These are phyloP conservation scores for Eutrema salsugineum DNA, from an alignment of 441 rosid species.

Conservation along the genomic window DNA sequence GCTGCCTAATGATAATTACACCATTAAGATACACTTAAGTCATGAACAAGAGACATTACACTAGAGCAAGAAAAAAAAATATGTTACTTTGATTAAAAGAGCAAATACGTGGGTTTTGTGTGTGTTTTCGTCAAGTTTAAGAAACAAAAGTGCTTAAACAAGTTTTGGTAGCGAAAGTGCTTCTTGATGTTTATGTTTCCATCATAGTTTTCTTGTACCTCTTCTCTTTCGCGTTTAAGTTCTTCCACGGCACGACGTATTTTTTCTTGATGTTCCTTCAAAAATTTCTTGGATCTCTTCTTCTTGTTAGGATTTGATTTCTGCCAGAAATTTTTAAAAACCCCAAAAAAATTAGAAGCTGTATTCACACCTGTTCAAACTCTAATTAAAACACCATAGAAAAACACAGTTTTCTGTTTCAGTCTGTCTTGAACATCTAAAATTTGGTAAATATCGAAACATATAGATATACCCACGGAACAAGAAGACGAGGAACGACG, in stretches of 20 bases:
- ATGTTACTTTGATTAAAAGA: background rate
- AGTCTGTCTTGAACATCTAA: background rate
- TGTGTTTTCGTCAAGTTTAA: background rate
- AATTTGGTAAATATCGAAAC: background rate
- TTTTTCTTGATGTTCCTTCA: conserved; percentile 25
- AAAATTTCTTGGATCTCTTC: conserved; percentile 22
- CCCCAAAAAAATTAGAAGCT: background rate
- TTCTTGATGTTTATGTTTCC: conserved; percentile 27
- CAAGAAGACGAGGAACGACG: conserved; percentile 45
- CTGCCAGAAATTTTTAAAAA: conserved; percentile 8
- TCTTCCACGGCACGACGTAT: conserved; percentile 22
- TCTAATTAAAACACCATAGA: background rate
- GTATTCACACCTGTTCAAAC: background rate
- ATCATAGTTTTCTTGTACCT: conserved; percentile 36
- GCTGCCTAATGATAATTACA: conserved; percentile 7
- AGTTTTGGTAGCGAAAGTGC: conserved; percentile 35
- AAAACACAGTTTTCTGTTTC: background rate
- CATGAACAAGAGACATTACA: background rate
- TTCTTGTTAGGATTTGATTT: conserved; percentile 38
- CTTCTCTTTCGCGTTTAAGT: conserved; percentile 28
- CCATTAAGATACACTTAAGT: background rate
- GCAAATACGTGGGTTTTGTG: background rate
- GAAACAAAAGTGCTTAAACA: background rate
- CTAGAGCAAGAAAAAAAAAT: background rate
- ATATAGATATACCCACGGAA: conserved; percentile 25